Conservation (phyloP, 108 stramenopile genomes). For the Mayamaea pseudoterrestris region DNA sequence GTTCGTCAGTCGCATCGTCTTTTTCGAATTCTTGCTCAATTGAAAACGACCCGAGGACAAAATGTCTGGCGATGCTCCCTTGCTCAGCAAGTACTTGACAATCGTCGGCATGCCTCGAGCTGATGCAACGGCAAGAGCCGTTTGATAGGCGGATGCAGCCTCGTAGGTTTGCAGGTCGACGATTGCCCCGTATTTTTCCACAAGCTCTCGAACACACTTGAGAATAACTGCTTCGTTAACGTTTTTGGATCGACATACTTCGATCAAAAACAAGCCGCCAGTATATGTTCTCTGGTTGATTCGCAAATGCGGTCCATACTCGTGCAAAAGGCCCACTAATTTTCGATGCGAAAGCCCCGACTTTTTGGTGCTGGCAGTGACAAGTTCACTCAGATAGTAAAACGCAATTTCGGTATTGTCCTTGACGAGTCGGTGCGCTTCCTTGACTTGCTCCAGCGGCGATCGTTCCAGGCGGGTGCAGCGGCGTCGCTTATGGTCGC, state of each 20-base stretch:
- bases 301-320: slow-evolving; percentile 55
- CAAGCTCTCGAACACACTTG: slow-evolving; percentile 53
- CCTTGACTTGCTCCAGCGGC: slow-evolving; percentile 22
- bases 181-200: slow-evolving; percentile 49
- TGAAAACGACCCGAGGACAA: slow-evolving; percentile 23
- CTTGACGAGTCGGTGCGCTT: slow-evolving; percentile 27
- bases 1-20: slow-evolving; percentile 32
- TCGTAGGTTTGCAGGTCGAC: slow-evolving; percentile 51
- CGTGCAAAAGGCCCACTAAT: slow-evolving; percentile 33
- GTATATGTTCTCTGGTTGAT: slow-evolving; percentile 49
- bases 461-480: slow-evolving; percentile 31
- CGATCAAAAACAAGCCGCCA: slow-evolving; percentile 72
- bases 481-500: no score
- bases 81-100: slow-evolving; percentile 49
- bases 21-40: slow-evolving; percentile 18
- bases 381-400: slow-evolving; percentile 28
- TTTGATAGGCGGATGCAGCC: slow-evolving; percentile 22
- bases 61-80: slow-evolving; percentile 11
- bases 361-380: background rate
- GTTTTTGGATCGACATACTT: slow-evolving; percentile 57
- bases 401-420: slow-evolving; percentile 50
- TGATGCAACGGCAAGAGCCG: slow-evolving; percentile 64
- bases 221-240: slow-evolving; percentile 41
- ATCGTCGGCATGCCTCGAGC: slow-evolving; percentile 69
- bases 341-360: slow-evolving; percentile 31